Conservation (phyloP, 768 basidiomycete species). For the Boletus sp. region DNA sequence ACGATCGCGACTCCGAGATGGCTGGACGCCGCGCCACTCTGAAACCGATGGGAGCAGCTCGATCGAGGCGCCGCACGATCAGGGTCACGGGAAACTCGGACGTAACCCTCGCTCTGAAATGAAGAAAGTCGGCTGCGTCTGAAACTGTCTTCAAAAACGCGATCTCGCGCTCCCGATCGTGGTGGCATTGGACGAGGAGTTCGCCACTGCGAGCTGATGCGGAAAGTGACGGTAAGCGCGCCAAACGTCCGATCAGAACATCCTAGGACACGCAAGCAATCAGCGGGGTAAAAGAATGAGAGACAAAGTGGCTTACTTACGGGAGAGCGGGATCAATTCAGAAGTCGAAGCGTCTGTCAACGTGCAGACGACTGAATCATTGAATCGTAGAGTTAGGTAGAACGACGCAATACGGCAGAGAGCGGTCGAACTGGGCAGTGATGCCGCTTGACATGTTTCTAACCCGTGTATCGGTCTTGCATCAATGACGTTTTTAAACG, state of each 20-base stretch:
- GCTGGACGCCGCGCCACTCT: background rate
- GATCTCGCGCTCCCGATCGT: background rate
- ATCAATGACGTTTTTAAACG: too few relatives aligned
- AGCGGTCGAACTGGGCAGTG: too few relatives aligned
- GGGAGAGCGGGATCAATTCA: background rate
- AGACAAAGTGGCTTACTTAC: background rate
- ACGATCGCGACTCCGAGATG: background rate
- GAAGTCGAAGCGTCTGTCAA: background rate
- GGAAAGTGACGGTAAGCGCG: too few relatives aligned
- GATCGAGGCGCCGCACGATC: constrained; percentile 3
- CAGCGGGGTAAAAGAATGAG: background rate
- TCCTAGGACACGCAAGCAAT: too few relatives aligned
- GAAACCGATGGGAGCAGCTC: background rate
- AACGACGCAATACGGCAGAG: too few relatives aligned
- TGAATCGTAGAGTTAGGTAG: too few relatives aligned
- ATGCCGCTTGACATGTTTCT: too few relatives aligned
- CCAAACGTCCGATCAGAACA: too few relatives aligned
- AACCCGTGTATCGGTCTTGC: too few relatives aligned
- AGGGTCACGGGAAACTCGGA: background rate
- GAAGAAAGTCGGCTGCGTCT: background rate
- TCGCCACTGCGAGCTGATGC: too few relatives aligned
- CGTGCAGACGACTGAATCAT: background rate
- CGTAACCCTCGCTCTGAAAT: background rate
- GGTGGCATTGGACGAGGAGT: background rate
- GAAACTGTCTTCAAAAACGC: too few relatives aligned